phyloP scores from a whole-genome alignment of 2,329 filamentous ascomycete species.

The Xylariaceae sp. region DNA sequence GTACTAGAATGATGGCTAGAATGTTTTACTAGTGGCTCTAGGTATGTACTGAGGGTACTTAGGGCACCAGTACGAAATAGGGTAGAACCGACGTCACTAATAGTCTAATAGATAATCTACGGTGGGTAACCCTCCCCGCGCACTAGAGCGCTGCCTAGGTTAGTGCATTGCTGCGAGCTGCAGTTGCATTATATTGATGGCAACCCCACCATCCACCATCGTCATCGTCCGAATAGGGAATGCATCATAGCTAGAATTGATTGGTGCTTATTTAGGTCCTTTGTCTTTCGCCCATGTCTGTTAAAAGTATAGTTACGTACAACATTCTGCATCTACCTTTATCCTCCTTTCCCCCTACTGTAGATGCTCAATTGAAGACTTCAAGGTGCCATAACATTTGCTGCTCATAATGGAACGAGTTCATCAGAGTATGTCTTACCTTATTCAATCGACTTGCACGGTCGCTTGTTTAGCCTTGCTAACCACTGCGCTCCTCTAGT shows the following conservation, averaged over 20 bases:
- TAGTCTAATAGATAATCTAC: no score
- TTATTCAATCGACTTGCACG: no score
- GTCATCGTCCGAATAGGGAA: constrained; percentile 13
- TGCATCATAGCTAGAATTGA: background rate
- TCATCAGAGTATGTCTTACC: constrained; percentile 36
- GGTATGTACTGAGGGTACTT: no score
- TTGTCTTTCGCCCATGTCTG: background rate
- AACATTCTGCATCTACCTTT: no score
- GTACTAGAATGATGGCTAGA: no score
- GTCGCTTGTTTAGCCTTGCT: constrained; percentile 3
- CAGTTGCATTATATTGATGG: constrained; percentile 14
- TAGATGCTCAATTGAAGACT: background rate
- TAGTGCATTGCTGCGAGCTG: constrained; percentile 1
- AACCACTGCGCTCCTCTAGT: constrained; percentile 48
- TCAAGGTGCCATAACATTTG: background rate
- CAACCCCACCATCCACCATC: constrained; percentile 18
- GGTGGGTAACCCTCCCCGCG: constrained; percentile 27
- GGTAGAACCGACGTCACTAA: constrained; percentile 24
- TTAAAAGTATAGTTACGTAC: no score
- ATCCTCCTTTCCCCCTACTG: no score
- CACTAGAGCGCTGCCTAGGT: constrained; percentile 2
- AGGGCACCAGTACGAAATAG: background rate
- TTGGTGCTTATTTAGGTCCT: background rate
- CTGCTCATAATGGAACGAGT: constrained; percentile 39
- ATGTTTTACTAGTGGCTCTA: no score